Base-by-base conservation (phyloP, 2,329 filamentous ascomycete genomes). In the Scorias spongiosa region DNA sequence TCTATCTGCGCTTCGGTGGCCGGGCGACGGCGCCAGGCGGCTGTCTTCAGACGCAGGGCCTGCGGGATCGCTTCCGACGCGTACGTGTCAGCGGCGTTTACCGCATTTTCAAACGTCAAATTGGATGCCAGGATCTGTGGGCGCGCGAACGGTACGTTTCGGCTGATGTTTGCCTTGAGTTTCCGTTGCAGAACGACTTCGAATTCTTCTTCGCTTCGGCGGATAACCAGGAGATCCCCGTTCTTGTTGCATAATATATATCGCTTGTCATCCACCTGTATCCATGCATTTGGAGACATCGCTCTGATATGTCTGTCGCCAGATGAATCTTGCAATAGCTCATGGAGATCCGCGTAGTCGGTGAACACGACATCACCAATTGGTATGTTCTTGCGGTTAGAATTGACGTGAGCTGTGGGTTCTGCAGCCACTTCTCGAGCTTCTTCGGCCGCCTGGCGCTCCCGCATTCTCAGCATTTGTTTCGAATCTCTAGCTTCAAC, bases 331-430 rank as follows among this genome's bases (percentile, higher is more conserved):
- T 80, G 74, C 30, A 98, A 81, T 11, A 98, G 73, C 55, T 96
- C 91, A 50, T 87, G 80, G n/a, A 98, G 79, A 2, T 82, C 89
- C 46, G 84, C 82, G 60, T 96, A 98, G 53, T 94, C 85, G 7
- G 84, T 89, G 56, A 96, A 93, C 0, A 76, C 81, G 28, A 95
- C 66, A 15, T 70, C 72, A 10, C 70, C 61, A 10, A 64, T 50
- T 41, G 3, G 20, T 26, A 26, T 26, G 4, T 26, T 26, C 20
- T 26, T 26, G 20, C 20, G 4, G 9, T 6, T n/a, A 6, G 34
- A 37, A 37, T 6, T n/a, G 34, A 37, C 9, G 38, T 10, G 4
- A 28, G 7, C 5, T 5, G 38, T 40, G 5, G 14, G 12, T 11
- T 18, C 7, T 7, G 12, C 38, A 57, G 14, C 5, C 36, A 32